phyloP scores from a whole-genome alignment of 768 basidiomycete species.

The Mrakia frigida region DNA sequence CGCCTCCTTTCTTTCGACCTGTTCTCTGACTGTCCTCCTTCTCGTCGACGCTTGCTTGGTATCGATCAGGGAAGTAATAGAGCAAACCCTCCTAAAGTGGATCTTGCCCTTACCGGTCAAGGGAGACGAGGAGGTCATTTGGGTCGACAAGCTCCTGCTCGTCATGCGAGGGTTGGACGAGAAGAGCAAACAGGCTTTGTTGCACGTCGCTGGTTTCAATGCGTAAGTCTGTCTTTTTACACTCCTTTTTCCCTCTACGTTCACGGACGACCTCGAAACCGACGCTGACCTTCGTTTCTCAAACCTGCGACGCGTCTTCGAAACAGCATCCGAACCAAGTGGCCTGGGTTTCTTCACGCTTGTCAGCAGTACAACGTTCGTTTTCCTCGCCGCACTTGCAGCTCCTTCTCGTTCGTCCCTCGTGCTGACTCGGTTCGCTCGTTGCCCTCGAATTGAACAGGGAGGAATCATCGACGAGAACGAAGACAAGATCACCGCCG shows the following conservation, averaged over 20 bases:
- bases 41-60: too few relatives aligned
- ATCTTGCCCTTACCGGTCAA: conserved; percentile 71
- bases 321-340: background rate
- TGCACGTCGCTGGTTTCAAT: conserved; percentile 61
- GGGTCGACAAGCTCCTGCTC: conserved; percentile 76
- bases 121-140: conserved; percentile 64
- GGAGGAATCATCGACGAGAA: conserved; percentile 85
- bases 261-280: background rate
- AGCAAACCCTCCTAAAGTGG: conserved; percentile 64
- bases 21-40: too few relatives aligned
- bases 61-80: conserved; percentile 54
- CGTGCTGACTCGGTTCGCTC: background rate
- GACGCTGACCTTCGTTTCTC: background rate
- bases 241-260: background rate
- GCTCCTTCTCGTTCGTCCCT: background rate
- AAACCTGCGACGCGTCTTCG: background rate
- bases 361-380: conserved; percentile 81
- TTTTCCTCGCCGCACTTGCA: too few relatives aligned
- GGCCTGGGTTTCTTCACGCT: conserved; percentile 54
- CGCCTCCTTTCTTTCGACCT: too few relatives aligned
- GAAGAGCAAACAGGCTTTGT: conserved; percentile 54
- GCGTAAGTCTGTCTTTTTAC: background rate
- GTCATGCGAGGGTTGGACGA: conserved; percentile 66
- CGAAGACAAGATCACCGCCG: conserved; percentile 58
- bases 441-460: conserved; percentile 47